Base-by-base conservation (phyloP, 1,139 yeast species). In the Yamadazyma conglobata region DNA sequence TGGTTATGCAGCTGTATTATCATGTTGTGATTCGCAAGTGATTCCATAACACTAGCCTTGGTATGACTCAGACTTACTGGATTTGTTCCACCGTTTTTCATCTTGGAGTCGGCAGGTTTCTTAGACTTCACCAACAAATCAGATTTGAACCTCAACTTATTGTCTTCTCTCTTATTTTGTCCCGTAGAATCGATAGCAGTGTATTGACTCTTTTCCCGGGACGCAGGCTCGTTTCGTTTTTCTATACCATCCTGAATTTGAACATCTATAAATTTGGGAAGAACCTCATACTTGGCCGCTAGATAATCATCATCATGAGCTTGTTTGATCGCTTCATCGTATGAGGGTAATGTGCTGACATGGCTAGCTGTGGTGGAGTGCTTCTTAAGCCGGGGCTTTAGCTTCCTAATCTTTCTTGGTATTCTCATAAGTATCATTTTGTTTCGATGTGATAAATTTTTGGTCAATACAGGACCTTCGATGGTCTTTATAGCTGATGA, bases 241-340 rank as follows among this genome's bases (percentile, higher is more conserved):
- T n/a, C n/a, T n/a, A n/a, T n/a, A n/a, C n/a, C n/a, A n/a, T n/a
- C n/a, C n/a, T 15, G 3, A 10, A 10, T 13, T 23, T 33, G 12
- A 9, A 37, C 25, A 13, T 30, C 33, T 15, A 30, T 27, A 20
- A 37, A 37, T 19, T 34, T 23, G 6, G 40, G 40, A 18, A 37
- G 24, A 12, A 37, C 27, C 22, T 37, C 40, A 14, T 29, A 37
- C 5, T 31, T 19, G 5, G 16, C 19, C n/a, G 19, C 20, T 20
- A n/a, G 6, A 14, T 10, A 11, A 8, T n/a, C 16, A 4, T 11
- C n/a, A 6, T 23, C 27, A 24, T 15, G 7, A 11, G 10, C 10
- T 19, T n/a, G 5, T 12, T 21, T 19, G 19, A 20, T 19, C 5
- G 18, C 32, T 12, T 30, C 31, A 8, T 28, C 31, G 23, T 28